Conservation (phyloP, 257 asterid species). For the Voacanga thouarsii region DNA sequence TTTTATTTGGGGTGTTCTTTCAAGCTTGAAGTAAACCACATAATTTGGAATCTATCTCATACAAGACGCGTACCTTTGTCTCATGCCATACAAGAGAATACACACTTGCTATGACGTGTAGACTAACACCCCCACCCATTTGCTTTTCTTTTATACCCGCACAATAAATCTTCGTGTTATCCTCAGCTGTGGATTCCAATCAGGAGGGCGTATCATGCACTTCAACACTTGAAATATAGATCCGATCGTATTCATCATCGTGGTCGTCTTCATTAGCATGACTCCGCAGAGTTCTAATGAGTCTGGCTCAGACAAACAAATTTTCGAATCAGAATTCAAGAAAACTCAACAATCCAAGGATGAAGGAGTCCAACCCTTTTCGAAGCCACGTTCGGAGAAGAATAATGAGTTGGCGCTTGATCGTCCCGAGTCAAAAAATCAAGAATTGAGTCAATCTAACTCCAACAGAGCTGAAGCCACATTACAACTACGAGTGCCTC, state of each 20-base stretch:
- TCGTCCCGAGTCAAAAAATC: not conserved
- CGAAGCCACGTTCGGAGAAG: not conserved
- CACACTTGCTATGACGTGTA: constrained; percentile 46
- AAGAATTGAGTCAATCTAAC: not conserved
- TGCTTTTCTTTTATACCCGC: constrained; percentile 10
- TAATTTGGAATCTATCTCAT: constrained; percentile 24
- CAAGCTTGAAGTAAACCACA: constrained; percentile 31
- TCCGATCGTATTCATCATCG: not conserved
- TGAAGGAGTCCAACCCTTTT: not conserved
- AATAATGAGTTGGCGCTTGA: not conserved
- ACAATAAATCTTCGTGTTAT: constrained; percentile 15
- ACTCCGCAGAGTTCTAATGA: not conserved
- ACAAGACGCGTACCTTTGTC: constrained; percentile 56
- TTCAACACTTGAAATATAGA: not conserved
- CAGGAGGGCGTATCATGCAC: not conserved
- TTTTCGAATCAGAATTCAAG: constrained; percentile 1
- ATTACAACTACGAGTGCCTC: not conserved
- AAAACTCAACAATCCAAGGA: not conserved
- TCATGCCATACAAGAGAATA: constrained; percentile 44
- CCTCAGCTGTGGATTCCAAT: constrained; percentile 9
- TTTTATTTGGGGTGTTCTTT: not conserved
- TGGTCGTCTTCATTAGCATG: not conserved
- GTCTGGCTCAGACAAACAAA: not conserved
- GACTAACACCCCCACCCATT: constrained; percentile 46
- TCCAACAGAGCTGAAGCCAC: not conserved